phyloP scores from a whole-genome alignment of 169 alveolate species.

The Plasmodium berghei region DNA sequence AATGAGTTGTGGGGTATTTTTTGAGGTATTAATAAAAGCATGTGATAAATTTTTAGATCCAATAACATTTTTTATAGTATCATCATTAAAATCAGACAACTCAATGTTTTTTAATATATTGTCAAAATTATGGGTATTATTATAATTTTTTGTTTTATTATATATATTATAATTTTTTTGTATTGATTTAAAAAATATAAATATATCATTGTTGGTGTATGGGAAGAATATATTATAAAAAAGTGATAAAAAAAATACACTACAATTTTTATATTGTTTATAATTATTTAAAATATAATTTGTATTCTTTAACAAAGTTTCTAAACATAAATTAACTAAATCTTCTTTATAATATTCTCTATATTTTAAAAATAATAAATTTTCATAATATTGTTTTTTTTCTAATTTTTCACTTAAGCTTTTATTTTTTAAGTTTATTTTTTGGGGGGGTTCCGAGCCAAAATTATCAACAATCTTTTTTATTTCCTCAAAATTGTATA shows the following conservation, averaged over 20 bases:
- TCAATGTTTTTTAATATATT: conserved; percentile 34
- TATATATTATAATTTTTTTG: conserved; percentile 27
- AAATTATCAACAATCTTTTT: conserved; percentile 48
- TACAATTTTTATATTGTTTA: conserved; percentile 69
- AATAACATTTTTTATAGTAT: conserved; percentile 18
- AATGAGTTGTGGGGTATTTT: neutral
- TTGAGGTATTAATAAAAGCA: too few relatives aligned
- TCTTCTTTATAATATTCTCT: conserved; percentile 74
- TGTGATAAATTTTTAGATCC: conserved; percentile 28
- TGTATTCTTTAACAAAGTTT: conserved; percentile 54
- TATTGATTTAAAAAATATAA: conserved; percentile 35
- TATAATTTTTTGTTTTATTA: conserved; percentile 1
- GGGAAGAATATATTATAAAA: conserved; percentile 67
- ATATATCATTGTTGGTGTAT: conserved; percentile 36
- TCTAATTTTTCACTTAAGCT: conserved; percentile 31
- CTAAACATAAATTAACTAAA: conserved; percentile 47
- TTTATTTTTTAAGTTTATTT: conserved; percentile 16
- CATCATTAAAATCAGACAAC: conserved; percentile 36
- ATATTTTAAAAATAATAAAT: conserved; percentile 55
- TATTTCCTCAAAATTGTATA: conserved; percentile 16
- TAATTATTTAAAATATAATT: conserved; percentile 65
- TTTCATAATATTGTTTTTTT: conserved; percentile 67
- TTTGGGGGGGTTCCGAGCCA: conserved; percentile 8
- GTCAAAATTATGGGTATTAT: conserved; percentile 18
- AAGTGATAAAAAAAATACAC: conserved; percentile 48